Evolutionary conservation across 2,329 filamentous ascomycete species (phyloP), one percentile per base, ranked within the genome.

Genomic region (Lasiodiplodia citricola): DNA sequence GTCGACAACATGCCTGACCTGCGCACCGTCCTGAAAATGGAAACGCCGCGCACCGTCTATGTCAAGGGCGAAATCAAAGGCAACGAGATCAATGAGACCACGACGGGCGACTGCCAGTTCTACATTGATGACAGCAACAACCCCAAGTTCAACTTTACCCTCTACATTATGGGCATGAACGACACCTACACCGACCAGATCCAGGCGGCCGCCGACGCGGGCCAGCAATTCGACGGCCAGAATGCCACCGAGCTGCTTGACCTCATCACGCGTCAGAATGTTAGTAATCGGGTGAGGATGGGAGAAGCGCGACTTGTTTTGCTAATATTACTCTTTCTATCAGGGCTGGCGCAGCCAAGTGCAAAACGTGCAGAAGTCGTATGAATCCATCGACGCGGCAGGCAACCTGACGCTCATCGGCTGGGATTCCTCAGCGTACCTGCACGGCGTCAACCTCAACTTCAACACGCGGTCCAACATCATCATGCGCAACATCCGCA

Each of bases 1-100:
- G 63, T 66, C 21, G 63, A 66, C 51, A 66, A 66, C 35, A 66
- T 66, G 63, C 63, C 63, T 13, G 63, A 66, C 18, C 51, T 66
- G 63, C 63, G 63, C 37, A 23, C 50, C 21, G 63, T 47, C 23
- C 23, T 66, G 37, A 66, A 66, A 23, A 55, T 66, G 63, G 63
- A 66, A 25, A 35, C 63, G 10, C 63, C 63, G 51, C 63, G 63
- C 51, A 56, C 52, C 16, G 63, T 66, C 8, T 66, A 66, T 37
- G 51, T 66, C 21, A 66, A 66, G 63, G 63, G 63, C 37, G 63
- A 66, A 25, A 66, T 66, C 63, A 47, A 31, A 4, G 63, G 63
- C 63, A 56, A 21, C 63, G 51, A 66, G 25, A 66, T 66, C 50
- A 66, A 66, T 8, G 63, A 35, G 23, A 66, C 51, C 21, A 31